A percentile compares a stretch with the other conserved stretches of the same genome.
These are phyloP conservation scores for Erodium chrysanthum DNA, from an alignment of 441 rosid genomes.

Conservation along the genomic window DNA sequence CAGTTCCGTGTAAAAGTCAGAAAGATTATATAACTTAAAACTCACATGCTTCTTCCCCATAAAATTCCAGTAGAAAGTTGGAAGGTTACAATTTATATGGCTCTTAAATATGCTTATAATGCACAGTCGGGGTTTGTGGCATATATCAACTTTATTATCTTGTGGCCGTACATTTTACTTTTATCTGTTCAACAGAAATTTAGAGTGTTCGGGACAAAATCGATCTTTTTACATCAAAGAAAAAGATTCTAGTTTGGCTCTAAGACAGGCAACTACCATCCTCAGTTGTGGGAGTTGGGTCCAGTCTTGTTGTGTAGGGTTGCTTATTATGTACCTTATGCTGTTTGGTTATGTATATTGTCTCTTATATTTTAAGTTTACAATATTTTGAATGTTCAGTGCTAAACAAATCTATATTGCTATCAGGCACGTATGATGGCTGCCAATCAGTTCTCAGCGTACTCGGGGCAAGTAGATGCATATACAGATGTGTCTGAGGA, in stretches of 20 bases:
- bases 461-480: slow-evolving; percentile 17
- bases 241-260: not conserved
- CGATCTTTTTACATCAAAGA: not conserved
- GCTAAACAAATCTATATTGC: not conserved
- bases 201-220: not conserved
- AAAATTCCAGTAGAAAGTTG: too few species aligned
- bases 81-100: not conserved
- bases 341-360: not conserved
- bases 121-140: not conserved
- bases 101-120: not conserved
- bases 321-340: not conserved
- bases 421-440: slow-evolving; percentile 25
- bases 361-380: not conserved
- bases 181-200: not conserved
- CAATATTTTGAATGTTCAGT: not conserved
- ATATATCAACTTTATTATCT: not conserved
- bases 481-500: slow-evolving; percentile 9
- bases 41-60: not conserved
- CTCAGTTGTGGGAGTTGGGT: not conserved
- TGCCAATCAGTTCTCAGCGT: slow-evolving; percentile 26
- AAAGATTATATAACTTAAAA: not conserved
- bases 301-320: not conserved
- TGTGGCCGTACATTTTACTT: not conserved
- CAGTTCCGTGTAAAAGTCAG: not conserved
- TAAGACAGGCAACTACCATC: not conserved